These are phyloP conservation scores for Carex myosuroides DNA, from an alignment of 176 grass and related monocot species.

Conservation along the genomic window DNA sequence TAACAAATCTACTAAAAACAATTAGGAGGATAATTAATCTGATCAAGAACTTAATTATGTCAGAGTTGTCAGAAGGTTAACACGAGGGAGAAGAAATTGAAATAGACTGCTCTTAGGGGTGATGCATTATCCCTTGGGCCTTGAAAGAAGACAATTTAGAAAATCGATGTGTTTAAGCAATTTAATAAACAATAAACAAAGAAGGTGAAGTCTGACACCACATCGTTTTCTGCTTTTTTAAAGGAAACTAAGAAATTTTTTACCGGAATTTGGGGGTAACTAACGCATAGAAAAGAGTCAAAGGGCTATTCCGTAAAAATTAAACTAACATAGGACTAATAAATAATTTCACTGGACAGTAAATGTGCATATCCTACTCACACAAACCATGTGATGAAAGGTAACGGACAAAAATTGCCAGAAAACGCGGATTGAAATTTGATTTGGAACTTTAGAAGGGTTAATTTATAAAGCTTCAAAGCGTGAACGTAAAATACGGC, in stretches of 20 bases:
- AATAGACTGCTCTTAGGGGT: neutral
- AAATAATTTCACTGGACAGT: neutral
- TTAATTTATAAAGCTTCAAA: neutral
- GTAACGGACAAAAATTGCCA: neutral
- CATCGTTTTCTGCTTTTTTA: constrained; percentile 2
- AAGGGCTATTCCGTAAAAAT: neutral
- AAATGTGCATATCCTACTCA: neutral
- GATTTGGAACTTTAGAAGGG: neutral
- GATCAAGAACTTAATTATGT: neutral
- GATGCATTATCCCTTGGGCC: neutral
- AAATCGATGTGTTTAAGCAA: neutral
- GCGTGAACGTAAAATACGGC: neutral
- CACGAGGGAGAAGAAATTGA: neutral
- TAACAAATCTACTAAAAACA: neutral
- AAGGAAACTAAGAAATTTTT: neutral
- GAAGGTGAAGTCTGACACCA: constrained; percentile 4
- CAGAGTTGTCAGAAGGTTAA: constrained; percentile 8
- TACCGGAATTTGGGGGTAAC: neutral
- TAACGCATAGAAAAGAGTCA: constrained; percentile 9
- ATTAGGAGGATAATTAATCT: neutral
- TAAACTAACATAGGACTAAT: neutral
- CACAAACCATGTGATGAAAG: constrained; percentile 7
- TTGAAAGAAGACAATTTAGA: constrained; percentile 13
- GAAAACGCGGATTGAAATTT: neutral
- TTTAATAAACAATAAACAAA: constrained; percentile 23